A percentile compares a stretch with the other conserved stretches of the same genome.
Conservation (phyloP, 2,329 filamentous ascomycete species). For the Colletotrichum aenigma region DNA sequence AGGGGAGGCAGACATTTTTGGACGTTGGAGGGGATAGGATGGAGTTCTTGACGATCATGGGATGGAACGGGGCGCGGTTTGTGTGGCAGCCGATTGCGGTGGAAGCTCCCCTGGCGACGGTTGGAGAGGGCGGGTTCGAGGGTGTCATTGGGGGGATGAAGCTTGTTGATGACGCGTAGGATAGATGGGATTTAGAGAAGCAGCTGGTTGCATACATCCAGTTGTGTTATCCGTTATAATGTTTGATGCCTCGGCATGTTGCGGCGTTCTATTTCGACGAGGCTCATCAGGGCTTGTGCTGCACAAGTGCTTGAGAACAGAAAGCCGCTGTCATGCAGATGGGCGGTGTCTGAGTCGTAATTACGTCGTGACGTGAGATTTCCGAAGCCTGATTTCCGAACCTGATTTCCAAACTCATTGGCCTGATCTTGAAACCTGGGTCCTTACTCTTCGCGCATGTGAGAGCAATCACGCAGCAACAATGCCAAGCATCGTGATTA, state of each 20-base stretch:
- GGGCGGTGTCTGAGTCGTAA: not conserved
- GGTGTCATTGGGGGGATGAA: conserved; percentile 16
- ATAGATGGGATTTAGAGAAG: not conserved
- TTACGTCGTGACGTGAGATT: not conserved
- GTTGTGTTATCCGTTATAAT: not conserved
- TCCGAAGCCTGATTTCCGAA: not conserved
- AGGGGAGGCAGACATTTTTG: conserved; percentile 8
- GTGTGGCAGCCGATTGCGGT: conserved; percentile 17
- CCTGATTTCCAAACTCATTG: not conserved
- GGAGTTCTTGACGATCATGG: conserved; percentile 17
- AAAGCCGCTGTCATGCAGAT: not conserved
- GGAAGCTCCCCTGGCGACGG: conserved; percentile 11
- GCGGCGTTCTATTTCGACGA: not conserved
- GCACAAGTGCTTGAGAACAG: not conserved
- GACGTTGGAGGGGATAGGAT: conserved; percentile 9
- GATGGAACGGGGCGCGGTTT: conserved; percentile 8
- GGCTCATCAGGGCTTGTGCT: not conserved
- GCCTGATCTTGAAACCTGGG: not conserved
- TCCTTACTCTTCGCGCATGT: not conserved
- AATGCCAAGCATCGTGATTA: not conserved
- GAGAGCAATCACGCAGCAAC: not conserved
- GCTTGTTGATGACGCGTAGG: conserved; percentile 9
- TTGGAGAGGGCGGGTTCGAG: conserved; percentile 12
- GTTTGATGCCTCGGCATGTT: not conserved
- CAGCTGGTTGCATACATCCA: not conserved